phyloP scores from a whole-genome alignment of 805 yeast genomes.

The Wickerhamia fluorescens region DNA sequence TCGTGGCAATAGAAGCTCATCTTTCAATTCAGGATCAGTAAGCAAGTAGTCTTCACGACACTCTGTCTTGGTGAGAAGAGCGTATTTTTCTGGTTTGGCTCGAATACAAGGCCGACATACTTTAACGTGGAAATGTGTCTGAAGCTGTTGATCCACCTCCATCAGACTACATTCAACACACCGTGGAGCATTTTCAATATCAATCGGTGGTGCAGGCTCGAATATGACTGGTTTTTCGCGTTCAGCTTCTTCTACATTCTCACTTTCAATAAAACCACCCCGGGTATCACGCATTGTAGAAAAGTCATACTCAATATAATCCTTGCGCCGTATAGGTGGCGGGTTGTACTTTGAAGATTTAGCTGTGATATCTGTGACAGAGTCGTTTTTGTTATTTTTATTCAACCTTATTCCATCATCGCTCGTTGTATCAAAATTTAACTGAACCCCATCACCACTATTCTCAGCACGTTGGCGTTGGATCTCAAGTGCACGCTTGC shows the following conservation, averaged over 20 bases:
- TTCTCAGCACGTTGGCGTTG: slow-evolving; percentile 19
- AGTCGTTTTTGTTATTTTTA: slow-evolving; percentile 7
- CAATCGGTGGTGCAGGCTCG: slow-evolving; percentile 67
- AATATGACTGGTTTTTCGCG: slow-evolving; percentile 34
- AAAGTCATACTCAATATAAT: slow-evolving; percentile 79
- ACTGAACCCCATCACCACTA: slow-evolving; percentile 36
- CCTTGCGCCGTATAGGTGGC: slow-evolving; percentile 45
- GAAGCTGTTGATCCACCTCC: slow-evolving; percentile 71
- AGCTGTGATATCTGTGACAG: slow-evolving; percentile 2
- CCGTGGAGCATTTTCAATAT: slow-evolving; percentile 65
- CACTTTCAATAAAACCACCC: slow-evolving; percentile 77
- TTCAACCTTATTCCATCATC: slow-evolving; percentile 7
- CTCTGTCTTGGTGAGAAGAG: slow-evolving; percentile 90
- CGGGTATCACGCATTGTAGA: slow-evolving; percentile 82
- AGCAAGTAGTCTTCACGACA: slow-evolving; percentile 86
- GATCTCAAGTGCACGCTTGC: slow-evolving; percentile 46
- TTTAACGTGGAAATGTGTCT: slow-evolving; percentile 57
- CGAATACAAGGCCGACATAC: slow-evolving; percentile 79
- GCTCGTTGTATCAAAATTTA: too few species aligned
- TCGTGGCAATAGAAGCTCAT: slow-evolving; percentile 57
- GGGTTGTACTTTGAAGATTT: slow-evolving; percentile 9
- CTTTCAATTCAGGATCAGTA: slow-evolving; percentile 89
- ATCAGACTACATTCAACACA: slow-evolving; percentile 79
- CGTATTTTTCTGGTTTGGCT: slow-evolving; percentile 76
- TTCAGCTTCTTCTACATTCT: slow-evolving; percentile 31